A percentile compares a stretch with the other conserved stretches of the same genome.
Evolutionary conservation across 495 filamentous ascomycete species (phyloP).

Genomic region (Aspergillus carlsbadensis): DNA sequence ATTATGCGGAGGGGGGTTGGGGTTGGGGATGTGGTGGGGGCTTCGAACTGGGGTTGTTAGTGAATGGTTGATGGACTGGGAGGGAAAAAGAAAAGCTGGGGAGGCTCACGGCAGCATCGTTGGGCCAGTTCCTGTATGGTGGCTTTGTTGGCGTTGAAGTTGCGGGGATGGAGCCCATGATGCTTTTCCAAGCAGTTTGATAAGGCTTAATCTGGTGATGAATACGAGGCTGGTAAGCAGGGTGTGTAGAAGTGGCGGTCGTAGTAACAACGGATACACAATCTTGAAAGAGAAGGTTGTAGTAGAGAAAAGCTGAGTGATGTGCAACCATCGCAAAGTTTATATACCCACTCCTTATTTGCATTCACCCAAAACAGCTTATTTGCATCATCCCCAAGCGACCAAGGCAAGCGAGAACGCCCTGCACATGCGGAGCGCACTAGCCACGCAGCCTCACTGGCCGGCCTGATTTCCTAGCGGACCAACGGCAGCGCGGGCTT

Average conservation of each 20-base stretch:
- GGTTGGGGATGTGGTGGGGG: neutral
- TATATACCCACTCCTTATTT: too few relatives aligned
- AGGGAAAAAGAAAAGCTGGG: neutral
- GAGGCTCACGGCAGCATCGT: conserved; percentile 9
- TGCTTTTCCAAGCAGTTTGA: neutral
- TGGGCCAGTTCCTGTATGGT: conserved; percentile 15
- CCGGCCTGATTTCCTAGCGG: neutral
- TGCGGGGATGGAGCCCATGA: neutral
- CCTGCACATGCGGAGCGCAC: too few relatives aligned
- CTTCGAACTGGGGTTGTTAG: conserved; percentile 5
- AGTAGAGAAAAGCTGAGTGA: too few relatives aligned
- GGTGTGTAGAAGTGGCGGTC: too few relatives aligned
- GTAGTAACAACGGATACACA: too few relatives aligned
- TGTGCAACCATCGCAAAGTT: too few relatives aligned
- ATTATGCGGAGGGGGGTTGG: conserved; percentile 10
- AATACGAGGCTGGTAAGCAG: neutral
- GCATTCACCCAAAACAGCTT: too few relatives aligned
- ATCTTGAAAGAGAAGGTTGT: too few relatives aligned
- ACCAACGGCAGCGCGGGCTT: neutral
- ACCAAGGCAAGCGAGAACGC: neutral
- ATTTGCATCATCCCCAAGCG: too few relatives aligned
- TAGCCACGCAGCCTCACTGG: too few relatives aligned
- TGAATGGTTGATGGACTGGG: neutral
- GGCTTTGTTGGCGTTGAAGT: neutral
- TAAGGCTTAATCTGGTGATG: neutral